Base-by-base conservation (phyloP, 2,329 filamentous ascomycete species). In the Fusarium kyushuense region DNA sequence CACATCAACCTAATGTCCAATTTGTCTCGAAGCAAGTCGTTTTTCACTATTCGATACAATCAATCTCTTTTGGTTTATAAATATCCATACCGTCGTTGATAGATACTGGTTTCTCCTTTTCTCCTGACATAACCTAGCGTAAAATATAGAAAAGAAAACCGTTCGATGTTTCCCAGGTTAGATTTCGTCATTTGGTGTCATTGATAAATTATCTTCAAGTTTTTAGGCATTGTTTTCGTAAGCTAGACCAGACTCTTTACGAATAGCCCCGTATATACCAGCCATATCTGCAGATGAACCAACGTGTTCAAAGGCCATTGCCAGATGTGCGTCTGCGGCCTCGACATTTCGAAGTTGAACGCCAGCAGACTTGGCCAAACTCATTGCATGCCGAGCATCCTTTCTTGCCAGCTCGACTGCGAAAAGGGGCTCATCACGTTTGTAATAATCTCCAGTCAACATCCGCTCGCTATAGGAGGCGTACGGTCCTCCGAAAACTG, bases 341-440 rank as follows among this genome's bases (percentile, higher is more conserved):
- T 92, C 88, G 1, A 91, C 80, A 66, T 88, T 89, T 62, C 82
- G 85, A 78, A 97, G 78, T 60, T 83, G 84, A 42, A 86, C 83
- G 0, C 92, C 93, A 8, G 83, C 84, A 25, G 80, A 80, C 63
- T 87, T 81, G 0, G 92, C 94, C 60, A 97, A 74, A 55, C 80
- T 82, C 76, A 89, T 81, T 6, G 92, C 92, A 82, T 97, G 93
- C 2, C 89, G 81, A 3, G 90, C 87, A 81, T 97, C 94, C 77
- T 97, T 97, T 64, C 90, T 83, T 8, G 93, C 94, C 61, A 97
- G 82, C 76, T 96, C 90, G 1, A 95, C 92, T 5, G 88, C 88
- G 77, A 97, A 97, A 11, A 96, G 81, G n/a, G 94, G 94, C 74
- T 90, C 90, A 25, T 92, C 88, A 14, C 91, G 84, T 79, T 88